phyloP scores from a whole-genome alignment of 768 basidiomycete genomes.

The Agaricus blazei region DNA sequence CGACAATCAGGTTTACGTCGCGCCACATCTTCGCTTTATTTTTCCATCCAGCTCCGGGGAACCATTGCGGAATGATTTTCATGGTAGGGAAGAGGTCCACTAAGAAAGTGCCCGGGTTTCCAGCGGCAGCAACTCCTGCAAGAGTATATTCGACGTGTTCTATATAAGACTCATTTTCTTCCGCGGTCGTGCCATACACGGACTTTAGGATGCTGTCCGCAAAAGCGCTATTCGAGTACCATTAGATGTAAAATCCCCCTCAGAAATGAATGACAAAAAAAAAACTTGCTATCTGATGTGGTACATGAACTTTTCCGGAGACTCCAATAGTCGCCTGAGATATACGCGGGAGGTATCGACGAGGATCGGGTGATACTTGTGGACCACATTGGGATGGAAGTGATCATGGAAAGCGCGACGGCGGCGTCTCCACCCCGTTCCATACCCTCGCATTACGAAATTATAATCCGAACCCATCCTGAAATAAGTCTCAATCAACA shows the following conservation, averaged over 20 bases:
- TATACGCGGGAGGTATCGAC: background rate
- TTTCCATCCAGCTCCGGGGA: constrained; percentile 35
- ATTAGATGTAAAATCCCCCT: background rate
- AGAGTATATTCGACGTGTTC: constrained; percentile 23
- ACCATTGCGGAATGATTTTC: constrained; percentile 31
- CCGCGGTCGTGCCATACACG: constrained; percentile 26
- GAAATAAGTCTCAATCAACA: background rate
- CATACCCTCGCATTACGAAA: constrained; percentile 5
- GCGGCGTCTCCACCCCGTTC: constrained; percentile 6
- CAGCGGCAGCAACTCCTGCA: constrained; percentile 20
- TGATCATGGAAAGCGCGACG: constrained; percentile 7
- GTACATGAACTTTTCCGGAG: constrained; percentile 15
- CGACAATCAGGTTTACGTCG: constrained; percentile 22
- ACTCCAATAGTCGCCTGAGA: background rate
- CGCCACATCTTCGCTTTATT: constrained; percentile 26
- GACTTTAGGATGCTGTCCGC: constrained; percentile 24
- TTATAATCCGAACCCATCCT: constrained; percentile 8
- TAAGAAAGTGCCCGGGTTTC: constrained; percentile 25
- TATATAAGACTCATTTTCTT: constrained; percentile 29
- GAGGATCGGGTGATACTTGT: constrained; percentile 1
- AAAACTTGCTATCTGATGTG: constrained; percentile 38
- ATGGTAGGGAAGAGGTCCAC: constrained; percentile 29
- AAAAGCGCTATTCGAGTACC: constrained; percentile 25
- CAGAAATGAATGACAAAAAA: too few relatives aligned
- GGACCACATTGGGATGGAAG: constrained; percentile 10